A percentile compares a stretch with the other conserved stretches of the same genome.
Evolutionary conservation across 129 eudicot species (phyloP).

Genomic region (Gnaphalium uliginosum): DNA sequence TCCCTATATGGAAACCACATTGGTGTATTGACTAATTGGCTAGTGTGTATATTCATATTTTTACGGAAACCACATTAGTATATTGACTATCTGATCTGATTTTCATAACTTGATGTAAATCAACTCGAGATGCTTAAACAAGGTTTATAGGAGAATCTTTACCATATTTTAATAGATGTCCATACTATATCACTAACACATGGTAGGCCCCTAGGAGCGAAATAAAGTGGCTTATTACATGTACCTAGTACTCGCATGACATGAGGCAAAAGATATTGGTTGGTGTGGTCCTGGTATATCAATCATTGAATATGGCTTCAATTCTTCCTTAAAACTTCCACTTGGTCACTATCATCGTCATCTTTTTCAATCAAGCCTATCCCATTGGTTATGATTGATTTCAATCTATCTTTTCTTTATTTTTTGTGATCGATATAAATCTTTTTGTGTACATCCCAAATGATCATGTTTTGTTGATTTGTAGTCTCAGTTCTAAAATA

Average conservation of each 20-base stretch:
- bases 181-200: slow-evolving; percentile 20
- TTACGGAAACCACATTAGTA: not conserved
- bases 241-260: slow-evolving; percentile 29
- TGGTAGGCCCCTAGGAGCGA: slow-evolving; percentile 32
- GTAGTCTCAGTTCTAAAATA: not conserved
- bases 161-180: not conserved
- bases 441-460: slow-evolving; percentile 3
- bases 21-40: not conserved
- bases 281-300: slow-evolving; percentile 18
- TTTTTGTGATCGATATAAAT: slow-evolving; percentile 11
- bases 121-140: not conserved
- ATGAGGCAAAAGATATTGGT: slow-evolving; percentile 23
- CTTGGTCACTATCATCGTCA: slow-evolving; percentile 35
- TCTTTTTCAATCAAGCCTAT: slow-evolving; percentile 32
- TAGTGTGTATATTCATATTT: not conserved
- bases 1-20: not conserved
- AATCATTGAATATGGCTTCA: slow-evolving; percentile 20
- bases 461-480: slow-evolving; percentile 17
- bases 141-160: not conserved
- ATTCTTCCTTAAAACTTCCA: slow-evolving; percentile 31
- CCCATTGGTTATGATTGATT: slow-evolving; percentile 21
- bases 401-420: slow-evolving; percentile 15
- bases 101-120: not conserved
- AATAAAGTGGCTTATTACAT: slow-evolving; percentile 24
- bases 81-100: not conserved